Percentiles rank a stretch among this genome's conserved stretches.
phyloP scores from a whole-genome alignment of 768 basidiomycete genomes.

The Neoboletus subvelutipes region DNA sequence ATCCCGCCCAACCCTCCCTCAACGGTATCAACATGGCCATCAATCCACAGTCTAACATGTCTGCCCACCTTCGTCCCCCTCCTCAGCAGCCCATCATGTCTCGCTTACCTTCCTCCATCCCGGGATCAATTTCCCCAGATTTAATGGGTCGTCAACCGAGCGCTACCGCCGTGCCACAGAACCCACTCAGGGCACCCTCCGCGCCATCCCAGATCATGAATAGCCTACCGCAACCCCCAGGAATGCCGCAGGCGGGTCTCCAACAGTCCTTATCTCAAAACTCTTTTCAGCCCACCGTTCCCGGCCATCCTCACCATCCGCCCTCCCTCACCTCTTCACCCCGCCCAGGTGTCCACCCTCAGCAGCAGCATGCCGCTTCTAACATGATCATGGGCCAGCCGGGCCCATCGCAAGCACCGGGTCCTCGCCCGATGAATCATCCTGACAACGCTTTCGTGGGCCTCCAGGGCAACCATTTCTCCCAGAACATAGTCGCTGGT shows the following conservation, averaged over 20 bases:
- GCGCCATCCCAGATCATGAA: slow-evolving; percentile 50
- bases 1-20: slow-evolving; percentile 35
- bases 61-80: slow-evolving; percentile 35
- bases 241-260: slow-evolving; percentile 30
- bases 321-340: slow-evolving; percentile 33
- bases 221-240: slow-evolving; percentile 37
- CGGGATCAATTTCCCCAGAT: slow-evolving; percentile 43
- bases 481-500: slow-evolving; percentile 32
- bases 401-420: slow-evolving; percentile 30
- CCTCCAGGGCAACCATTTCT: slow-evolving; percentile 39
- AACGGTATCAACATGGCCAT: slow-evolving; percentile 44
- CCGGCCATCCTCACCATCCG: slow-evolving; percentile 31
- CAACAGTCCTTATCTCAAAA: slow-evolving; percentile 33
- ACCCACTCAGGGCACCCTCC: slow-evolving; percentile 43
- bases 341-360: slow-evolving; percentile 28
- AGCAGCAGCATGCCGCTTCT: slow-evolving; percentile 28
- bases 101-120: slow-evolving; percentile 33
- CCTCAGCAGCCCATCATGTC: slow-evolving; percentile 36
- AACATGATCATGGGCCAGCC: slow-evolving; percentile 34
- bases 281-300: slow-evolving; percentile 27
- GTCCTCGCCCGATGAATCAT: slow-evolving; percentile 42
- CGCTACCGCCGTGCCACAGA: slow-evolving; percentile 41
- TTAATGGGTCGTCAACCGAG: slow-evolving; percentile 43
- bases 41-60: slow-evolving; percentile 44
- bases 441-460: slow-evolving; percentile 47